Base-by-base conservation (phyloP, 2,329 filamentous ascomycete genomes). In the Nannizziopsis arthrosporioides region DNA sequence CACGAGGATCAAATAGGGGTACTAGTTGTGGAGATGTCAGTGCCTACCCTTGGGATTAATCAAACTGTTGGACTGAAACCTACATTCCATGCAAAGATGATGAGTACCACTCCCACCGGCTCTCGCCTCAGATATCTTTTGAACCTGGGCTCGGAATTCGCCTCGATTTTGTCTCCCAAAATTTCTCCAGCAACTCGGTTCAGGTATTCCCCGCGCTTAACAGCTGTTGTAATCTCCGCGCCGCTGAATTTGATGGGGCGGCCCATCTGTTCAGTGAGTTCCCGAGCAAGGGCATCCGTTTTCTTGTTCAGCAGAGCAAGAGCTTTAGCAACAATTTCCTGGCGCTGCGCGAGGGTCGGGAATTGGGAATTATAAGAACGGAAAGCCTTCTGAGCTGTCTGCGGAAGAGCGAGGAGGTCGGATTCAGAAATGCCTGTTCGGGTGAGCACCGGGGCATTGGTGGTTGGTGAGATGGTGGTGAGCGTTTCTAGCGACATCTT, bases 51-150 rank as follows among this genome's bases (percentile, higher is more conserved):
- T 9, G 9, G 18, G 8, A 43, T 9, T 27, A 5, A 5, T 11
- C 19, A 14, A 14, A 8, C 19, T 48, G 51, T 38, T 11, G 32
- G 27, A 19, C n/a, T 8, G n/a, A 1, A 51, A 74, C 86, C 69
- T 68, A 92, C 88, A 69, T 96, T 96, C 90, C 90, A 96, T 0
- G 90, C 84, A 68, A 95, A 95, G 52, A 96, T 79, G 55, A 95
- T 76, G 51, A 96, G 74, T 12, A 92, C 84, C 9, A 88, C 87
- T 0, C 90, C 90, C 45, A 95, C 78, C 0, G 90, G 86, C 7
- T 86, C 78, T 68, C 93, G 94, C 64, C 82, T 81, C 62, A 96
- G 87, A 62, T 85, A 95, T 55, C 90, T 77, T 69, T 82, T 88
- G 73, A 94, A 95, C 0, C 90, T 89, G 60, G 84, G 78, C 68